phyloP scores from a whole-genome alignment of 257 asterid genomes.

The Oldenlandia corymbosa region DNA sequence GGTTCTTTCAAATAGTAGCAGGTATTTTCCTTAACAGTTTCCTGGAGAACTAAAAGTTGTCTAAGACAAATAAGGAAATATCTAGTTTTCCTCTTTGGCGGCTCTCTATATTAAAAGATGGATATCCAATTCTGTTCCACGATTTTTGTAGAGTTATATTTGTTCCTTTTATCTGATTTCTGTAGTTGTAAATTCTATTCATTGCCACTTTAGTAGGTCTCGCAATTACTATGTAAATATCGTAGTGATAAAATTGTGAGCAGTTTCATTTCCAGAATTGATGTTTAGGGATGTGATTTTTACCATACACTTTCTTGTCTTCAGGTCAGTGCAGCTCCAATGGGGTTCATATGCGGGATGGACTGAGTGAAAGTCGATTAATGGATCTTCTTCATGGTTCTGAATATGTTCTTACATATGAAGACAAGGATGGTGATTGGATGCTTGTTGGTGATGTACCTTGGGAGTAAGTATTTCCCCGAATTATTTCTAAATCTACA shows the following conservation, averaged over 20 bases:
- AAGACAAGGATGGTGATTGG: slow-evolving; percentile 96
- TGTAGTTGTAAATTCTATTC: background rate
- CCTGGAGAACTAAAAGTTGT: background rate
- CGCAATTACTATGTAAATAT: background rate
- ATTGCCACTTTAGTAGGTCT: background rate
- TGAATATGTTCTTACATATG: slow-evolving; percentile 77
- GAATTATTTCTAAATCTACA: background rate
- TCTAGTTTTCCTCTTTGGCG: background rate
- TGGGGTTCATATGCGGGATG: slow-evolving; percentile 25
- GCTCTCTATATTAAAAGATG: background rate
- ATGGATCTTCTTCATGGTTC: slow-evolving; percentile 76
- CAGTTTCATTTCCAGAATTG: background rate
- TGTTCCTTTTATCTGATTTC: background rate
- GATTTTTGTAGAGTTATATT: background rate
- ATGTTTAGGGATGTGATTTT: background rate
- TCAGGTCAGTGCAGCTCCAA: slow-evolving; percentile 32
- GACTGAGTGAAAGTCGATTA: slow-evolving; percentile 54
- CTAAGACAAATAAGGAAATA: background rate
- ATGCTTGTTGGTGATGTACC: slow-evolving; percentile 98
- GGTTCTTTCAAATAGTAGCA: background rate
- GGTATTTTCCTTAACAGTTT: background rate
- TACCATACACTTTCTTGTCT: background rate
- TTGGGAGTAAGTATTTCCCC: slow-evolving; percentile 58
- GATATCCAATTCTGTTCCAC: background rate
- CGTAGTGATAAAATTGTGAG: background rate